Percentiles rank a stretch among this genome's conserved stretches.
Evolutionary conservation across 768 basidiomycete genomes (phyloP).

Genomic region (Tylopilus cervinicoccineus): DNA sequence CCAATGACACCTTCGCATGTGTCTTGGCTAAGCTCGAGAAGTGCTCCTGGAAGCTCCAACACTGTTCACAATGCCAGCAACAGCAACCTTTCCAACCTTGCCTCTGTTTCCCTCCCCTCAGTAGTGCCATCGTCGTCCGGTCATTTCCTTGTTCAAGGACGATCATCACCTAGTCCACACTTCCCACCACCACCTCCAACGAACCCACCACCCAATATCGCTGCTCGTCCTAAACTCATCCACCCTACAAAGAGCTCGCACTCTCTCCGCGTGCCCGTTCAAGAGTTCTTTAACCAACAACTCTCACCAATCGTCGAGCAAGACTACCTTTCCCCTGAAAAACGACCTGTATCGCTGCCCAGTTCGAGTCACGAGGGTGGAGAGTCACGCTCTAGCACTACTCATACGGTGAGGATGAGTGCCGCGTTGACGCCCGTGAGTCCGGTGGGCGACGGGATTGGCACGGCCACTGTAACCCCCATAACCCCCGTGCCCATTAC

Average conservation of each 20-base stretch:
- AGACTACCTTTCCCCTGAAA: constrained; percentile 55
- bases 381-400: constrained; percentile 25
- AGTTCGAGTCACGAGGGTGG: constrained; percentile 23
- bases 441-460: constrained; percentile 13
- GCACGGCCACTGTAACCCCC: constrained; percentile 27
- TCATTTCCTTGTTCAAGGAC: constrained; percentile 14
- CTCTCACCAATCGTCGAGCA: constrained; percentile 67
- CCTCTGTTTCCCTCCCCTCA: background rate
- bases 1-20: constrained; percentile 36
- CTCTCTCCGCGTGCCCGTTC: constrained; percentile 39
- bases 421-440: constrained; percentile 25
- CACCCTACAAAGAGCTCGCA: constrained; percentile 37
- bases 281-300: constrained; percentile 33
- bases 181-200: constrained; percentile 33
- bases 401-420: constrained; percentile 35
- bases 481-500: constrained; percentile 27
- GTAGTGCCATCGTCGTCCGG: constrained; percentile 11
- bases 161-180: constrained; percentile 28
- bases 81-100: constrained; percentile 1
- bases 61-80: constrained; percentile 2
- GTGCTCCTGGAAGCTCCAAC: constrained; percentile 5
- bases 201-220: constrained; percentile 26
- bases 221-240: constrained; percentile 31
- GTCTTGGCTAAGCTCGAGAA: constrained; percentile 32
- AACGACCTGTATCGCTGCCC: constrained; percentile 33